Base-by-base conservation (phyloP, 495 filamentous ascomycete genomes). In the Lasiosphaeria ovina region DNA sequence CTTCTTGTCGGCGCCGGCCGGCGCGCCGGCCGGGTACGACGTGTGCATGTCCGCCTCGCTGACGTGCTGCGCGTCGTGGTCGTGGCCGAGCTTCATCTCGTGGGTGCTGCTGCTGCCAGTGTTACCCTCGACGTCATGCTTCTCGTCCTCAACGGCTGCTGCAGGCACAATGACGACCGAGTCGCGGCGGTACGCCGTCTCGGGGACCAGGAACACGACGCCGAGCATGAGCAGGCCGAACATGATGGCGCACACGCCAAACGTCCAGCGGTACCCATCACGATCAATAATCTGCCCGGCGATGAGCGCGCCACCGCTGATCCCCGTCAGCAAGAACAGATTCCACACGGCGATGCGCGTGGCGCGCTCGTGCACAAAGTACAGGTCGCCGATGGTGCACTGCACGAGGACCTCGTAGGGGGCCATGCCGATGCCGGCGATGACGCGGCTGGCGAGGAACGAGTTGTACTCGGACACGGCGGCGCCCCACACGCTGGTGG, bases 271-370 rank as follows among this genome's bases (percentile, higher is more conserved):
- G 63, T 78, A 83, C 35, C 80, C 79, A 60, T 83, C 73, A 40
- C 75, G 66, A 70, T 83, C 62, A 40, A 79, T 78, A 59, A 84
- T 83, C 62, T 81, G 80, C 12, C 81, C 81, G 6, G 76, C 76
- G n/a, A 83, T 75, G 34, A 83, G 65, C 35, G 75, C 72, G 53
- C 77, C 81, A 40, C 81, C 79, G 54, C 73, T 77, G n/a, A 79
- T 79, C 10, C 75, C 77, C 42, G 79, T 78, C 14, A 85, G 66
- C 33, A 88, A 74, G 45, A 85, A 84, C 56, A 89, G 70, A 61
- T 88, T 88, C 76, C 85, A 89, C 24, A 84, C 73, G 0, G 86
- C 86, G 38, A 87, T 84, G 1, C 86, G 79, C 17, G 83, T 85
- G 0, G 83, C 86, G 32, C 86, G 78, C 69, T 89, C 74, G 65